Evolutionary conservation across 192 early-diverging fungal species (phyloP), one percentile per base, ranked within the genome.

Genomic region (Coemansia sp.): DNA sequence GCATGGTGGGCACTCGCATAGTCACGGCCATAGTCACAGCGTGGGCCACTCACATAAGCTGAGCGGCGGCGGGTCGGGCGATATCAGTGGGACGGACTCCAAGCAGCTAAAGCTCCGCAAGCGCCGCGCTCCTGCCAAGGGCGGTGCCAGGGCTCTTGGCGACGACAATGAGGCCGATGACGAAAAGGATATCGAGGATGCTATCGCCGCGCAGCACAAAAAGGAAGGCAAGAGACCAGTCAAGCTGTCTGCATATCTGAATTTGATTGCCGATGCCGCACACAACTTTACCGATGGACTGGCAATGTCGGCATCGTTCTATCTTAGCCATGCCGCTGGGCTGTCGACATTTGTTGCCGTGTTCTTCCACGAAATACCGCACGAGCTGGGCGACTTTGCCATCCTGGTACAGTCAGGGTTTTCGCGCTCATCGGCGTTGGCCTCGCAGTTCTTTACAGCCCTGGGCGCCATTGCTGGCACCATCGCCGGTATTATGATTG

Each of bases 281-380:
- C 93, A 94, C 84, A 92, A 91, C 72, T 91, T 93, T 65, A 92
- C 93, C 6, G 93, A 94, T 61, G 93, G 93, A 4, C 76, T 94
- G 37, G 89, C 92, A 4, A 90, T 94, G 86, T 86, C 91, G 0
- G 90, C 91, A 1, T 92, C 93, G 21, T 93, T 94, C 69, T 91
- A 91, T 60, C 82, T 89, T 38, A 91, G 90, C 31, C 91, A 90
- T 26, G 86, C 88, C 3, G 86, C 91, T 25, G 93, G 93, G n/a
- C 86, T 92, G 6, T 91, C 92, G 3, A 94, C 93, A 7, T 88
- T 90, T 33, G 87, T 94, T 0, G 93, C 93, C 0, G 90, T 94
- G 23, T 91, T 92, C 35, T 91, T 94, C 83, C 93, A 94, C 69
- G 93, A 94, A 74, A 93, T 94, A 61, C 93, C 93, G 5, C 93